Conservation (phyloP, 768 basidiomycete species). For the Tremella mesenterica region DNA sequence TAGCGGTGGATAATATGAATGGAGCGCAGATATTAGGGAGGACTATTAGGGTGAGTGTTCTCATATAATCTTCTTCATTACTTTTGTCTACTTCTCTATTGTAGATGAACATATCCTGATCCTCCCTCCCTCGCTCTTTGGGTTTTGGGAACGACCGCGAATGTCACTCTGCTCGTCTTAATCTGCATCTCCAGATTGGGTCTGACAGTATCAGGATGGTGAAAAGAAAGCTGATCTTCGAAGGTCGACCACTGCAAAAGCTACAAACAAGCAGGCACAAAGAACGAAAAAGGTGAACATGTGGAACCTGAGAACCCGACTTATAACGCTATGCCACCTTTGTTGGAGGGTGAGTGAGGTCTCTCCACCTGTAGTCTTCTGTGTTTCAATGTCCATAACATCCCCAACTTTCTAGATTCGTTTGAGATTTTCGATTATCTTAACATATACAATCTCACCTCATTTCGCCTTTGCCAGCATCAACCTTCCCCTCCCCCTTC, state of each 20-base stretch:
- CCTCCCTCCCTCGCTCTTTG: neutral
- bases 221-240: neutral
- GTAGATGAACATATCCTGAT: too few species aligned
- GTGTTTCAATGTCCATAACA: neutral
- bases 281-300: constrained; percentile 75
- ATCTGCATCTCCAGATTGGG: too few species aligned
- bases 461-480: too few species aligned
- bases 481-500: too few species aligned
- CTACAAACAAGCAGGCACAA: constrained; percentile 76
- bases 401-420: too few species aligned
- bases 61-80: too few species aligned
- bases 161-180: too few species aligned
- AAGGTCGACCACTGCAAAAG: constrained; percentile 52
- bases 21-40: constrained; percentile 79
- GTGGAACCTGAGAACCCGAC: constrained; percentile 74
- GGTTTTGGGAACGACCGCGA: too few species aligned
- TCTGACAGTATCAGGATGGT: neutral
- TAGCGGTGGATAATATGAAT: constrained; percentile 98
- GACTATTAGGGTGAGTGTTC: constrained; percentile 75
- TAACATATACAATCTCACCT: neutral
- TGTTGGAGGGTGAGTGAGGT: constrained; percentile 53
- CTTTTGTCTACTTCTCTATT: too few species aligned
- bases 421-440: too few species aligned
- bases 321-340: constrained; percentile 72
- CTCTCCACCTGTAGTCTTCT: neutral